Evolutionary conservation across 1,284 basidiomycete species (phyloP).

Genomic region (Cutaneotrichosporon curvatum): DNA sequence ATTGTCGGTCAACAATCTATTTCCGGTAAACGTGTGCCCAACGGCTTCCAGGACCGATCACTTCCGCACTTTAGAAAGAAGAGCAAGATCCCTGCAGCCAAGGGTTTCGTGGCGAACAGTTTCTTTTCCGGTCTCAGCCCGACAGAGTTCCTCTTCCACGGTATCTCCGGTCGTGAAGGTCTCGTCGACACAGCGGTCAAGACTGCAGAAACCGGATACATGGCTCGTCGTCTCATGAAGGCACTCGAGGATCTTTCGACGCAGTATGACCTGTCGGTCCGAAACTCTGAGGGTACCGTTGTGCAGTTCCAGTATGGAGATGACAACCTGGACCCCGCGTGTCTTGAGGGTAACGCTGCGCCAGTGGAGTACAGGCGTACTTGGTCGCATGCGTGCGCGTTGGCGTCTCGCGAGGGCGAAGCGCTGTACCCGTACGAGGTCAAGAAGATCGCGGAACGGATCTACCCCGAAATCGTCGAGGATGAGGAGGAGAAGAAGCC

Average conservation of each 20-base stretch:
- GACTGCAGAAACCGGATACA: slow-evolving; percentile 99
- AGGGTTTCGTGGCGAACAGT: slow-evolving; percentile 96
- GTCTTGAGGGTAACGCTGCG: slow-evolving; percentile 86
- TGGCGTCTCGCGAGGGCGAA: slow-evolving; percentile 55
- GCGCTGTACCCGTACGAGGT: slow-evolving; percentile 85
- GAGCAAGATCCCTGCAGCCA: slow-evolving; percentile 91
- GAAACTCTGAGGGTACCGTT: slow-evolving; percentile 91
- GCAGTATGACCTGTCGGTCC: slow-evolving; percentile 94
- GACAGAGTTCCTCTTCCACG: slow-evolving; percentile 98
- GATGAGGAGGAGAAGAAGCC: slow-evolving; percentile 7
- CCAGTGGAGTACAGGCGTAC: slow-evolving; percentile 84
- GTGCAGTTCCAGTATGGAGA: slow-evolving; percentile 98
- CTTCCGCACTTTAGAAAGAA: slow-evolving; percentile 98
- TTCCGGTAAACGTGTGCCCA: slow-evolving; percentile 92
- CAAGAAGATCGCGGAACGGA: slow-evolving; percentile 60
- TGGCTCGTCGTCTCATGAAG: slow-evolving; percentile 98
- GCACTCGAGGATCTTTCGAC: slow-evolving; percentile 95
- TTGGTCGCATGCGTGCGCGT: slow-evolving; percentile 76
- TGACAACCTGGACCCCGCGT: slow-evolving; percentile 94
- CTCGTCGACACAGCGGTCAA: slow-evolving; percentile 99
- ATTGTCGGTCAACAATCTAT: slow-evolving; percentile 99
- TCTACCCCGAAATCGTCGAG: slow-evolving; percentile 34
- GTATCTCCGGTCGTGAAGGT: slow-evolving; percentile 97
- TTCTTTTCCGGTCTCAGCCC: slow-evolving; percentile 93
- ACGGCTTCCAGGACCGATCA: slow-evolving; percentile 98